Conservation (phyloP, 1,284 basidiomycete species). For the Cutaneotrichosporon cavernicola region DNA sequence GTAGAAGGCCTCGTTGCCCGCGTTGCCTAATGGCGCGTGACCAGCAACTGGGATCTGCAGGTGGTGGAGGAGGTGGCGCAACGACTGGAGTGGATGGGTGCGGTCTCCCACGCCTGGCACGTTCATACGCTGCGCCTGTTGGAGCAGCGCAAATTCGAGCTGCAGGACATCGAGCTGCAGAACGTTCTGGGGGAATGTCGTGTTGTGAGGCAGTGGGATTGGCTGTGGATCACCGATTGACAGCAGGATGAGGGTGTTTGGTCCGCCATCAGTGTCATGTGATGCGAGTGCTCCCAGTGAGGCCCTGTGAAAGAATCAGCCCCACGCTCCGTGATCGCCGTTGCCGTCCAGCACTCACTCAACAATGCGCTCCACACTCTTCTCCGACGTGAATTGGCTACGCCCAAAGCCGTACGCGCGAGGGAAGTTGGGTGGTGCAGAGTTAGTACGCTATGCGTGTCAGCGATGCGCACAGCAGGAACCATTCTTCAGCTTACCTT, state of each 20-base stretch:
- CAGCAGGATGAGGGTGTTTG: constrained; percentile 74
- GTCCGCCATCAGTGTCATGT: constrained; percentile 69
- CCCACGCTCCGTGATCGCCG: neutral
- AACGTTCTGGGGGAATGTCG: constrained; percentile 67
- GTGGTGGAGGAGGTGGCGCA: constrained; percentile 43
- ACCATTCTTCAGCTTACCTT: constrained; percentile 58
- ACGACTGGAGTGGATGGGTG: constrained; percentile 37
- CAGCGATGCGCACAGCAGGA: constrained; percentile 14
- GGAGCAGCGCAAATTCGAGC: constrained; percentile 44
- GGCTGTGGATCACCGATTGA: constrained; percentile 59
- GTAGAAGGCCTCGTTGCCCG: constrained; percentile 54
- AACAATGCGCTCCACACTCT: constrained; percentile 67
- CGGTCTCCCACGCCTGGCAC: constrained; percentile 42
- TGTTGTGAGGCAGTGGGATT: constrained; percentile 33
- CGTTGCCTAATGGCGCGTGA: constrained; percentile 51
- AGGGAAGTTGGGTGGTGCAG: constrained; percentile 42
- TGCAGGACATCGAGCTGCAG: constrained; percentile 64
- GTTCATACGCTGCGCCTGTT: constrained; percentile 41
- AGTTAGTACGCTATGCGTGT: constrained; percentile 38
- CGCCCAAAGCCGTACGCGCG: constrained; percentile 63
- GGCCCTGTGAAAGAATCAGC: constrained; percentile 49
- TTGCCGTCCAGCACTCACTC: constrained; percentile 52
- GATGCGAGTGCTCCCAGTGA: constrained; percentile 68
- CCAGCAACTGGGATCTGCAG: constrained; percentile 49
- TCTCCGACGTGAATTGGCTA: constrained; percentile 67